Percentiles rank a stretch among this genome's conserved stretches.
Conservation (phyloP, 2,329 filamentous ascomycete genomes). For the Fusarium zealandicum region DNA sequence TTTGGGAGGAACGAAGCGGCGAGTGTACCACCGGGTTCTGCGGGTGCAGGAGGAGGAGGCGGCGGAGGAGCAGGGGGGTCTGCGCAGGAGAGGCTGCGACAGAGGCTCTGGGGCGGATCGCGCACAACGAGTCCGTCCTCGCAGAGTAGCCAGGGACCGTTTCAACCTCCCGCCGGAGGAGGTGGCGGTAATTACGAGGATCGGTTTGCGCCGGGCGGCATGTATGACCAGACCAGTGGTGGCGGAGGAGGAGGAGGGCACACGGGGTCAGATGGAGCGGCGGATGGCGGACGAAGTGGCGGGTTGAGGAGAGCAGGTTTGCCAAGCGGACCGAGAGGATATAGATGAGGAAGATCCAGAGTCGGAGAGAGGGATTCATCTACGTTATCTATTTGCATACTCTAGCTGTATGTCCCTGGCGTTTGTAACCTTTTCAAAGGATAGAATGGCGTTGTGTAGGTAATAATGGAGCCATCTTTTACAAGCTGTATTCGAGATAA, state of each 20-base stretch:
- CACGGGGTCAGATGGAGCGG: conserved; percentile 53
- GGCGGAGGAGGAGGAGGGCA: conserved; percentile 49
- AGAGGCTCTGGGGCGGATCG: conserved; percentile 73
- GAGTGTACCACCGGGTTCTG: conserved; percentile 43
- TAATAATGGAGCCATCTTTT: conserved; percentile 22
- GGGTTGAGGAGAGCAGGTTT: conserved; percentile 50
- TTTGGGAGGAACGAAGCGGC: conserved; percentile 31
- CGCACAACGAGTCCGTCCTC: conserved; percentile 63
- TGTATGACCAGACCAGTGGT: conserved; percentile 50
- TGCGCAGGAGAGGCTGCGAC: conserved; percentile 84
- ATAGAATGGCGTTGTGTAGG: conserved; percentile 39
- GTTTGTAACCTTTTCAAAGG: conserved; percentile 16
- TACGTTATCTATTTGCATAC: conserved; percentile 4
- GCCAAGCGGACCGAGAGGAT: conserved; percentile 55
- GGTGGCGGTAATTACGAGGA: conserved; percentile 53
- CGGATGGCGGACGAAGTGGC: conserved; percentile 44
- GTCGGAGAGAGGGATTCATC: background rate
- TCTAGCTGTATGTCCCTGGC: conserved; percentile 15
- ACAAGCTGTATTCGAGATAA: conserved; percentile 6
- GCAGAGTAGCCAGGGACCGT: conserved; percentile 50
- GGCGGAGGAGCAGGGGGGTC: conserved; percentile 49
- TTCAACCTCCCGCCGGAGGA: conserved; percentile 52
- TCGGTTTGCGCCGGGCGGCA: conserved; percentile 54
- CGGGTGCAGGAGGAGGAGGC: conserved; percentile 47
- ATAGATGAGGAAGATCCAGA: conserved; percentile 11